These are phyloP conservation scores for Populus hybrid DNA, from an alignment of 441 rosid genomes.

Conservation along the genomic window DNA sequence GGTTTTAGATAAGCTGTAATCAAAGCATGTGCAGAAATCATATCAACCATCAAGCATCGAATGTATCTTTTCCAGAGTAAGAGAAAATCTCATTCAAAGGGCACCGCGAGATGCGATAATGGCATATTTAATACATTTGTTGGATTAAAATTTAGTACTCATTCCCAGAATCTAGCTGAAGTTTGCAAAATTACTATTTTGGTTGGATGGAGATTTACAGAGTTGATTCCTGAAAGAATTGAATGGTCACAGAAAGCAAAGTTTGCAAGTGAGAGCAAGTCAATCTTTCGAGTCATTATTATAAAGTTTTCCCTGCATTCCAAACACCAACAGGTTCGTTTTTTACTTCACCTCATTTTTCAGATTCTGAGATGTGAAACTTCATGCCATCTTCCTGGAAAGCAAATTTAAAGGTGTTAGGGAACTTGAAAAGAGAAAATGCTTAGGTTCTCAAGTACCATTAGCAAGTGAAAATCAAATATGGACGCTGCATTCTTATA, in stretches of 20 bases:
- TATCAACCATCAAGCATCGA: not conserved
- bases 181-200: not conserved
- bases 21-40: not conserved
- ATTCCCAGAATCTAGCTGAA: not conserved
- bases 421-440: not conserved
- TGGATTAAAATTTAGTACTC: not conserved
- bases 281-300: not conserved
- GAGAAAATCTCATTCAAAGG: not conserved
- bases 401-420: not conserved
- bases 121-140: not conserved
- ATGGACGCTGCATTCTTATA: not conserved
- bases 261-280: not conserved
- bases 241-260: not conserved
- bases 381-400: not conserved
- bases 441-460: not conserved
- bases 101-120: not conserved
- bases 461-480: not conserved
- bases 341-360: not conserved
- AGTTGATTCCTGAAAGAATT: not conserved
- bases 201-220: not conserved
- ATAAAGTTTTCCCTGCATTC: not conserved
- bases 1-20: not conserved
- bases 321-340: not conserved
- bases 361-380: not conserved
- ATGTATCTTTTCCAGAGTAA: not conserved